A percentile compares a stretch with the other conserved stretches of the same genome.
phyloP scores from a whole-genome alignment of 768 basidiomycete genomes.

The Mycena vulgaris region DNA sequence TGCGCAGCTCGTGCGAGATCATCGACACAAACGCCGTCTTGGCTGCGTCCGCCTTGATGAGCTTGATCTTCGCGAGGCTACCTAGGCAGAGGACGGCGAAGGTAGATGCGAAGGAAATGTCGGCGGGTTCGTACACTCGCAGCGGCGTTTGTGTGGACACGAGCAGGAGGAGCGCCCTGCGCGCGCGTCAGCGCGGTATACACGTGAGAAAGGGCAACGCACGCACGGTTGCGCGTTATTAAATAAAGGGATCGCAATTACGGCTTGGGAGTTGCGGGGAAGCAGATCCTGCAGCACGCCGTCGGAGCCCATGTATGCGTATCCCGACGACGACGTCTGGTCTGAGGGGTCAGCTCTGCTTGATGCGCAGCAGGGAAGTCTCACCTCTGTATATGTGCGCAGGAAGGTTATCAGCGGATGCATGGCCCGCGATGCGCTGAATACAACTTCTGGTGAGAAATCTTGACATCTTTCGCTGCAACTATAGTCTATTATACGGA shows the following conservation, averaged over 20 bases:
- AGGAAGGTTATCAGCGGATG: conserved; percentile 6
- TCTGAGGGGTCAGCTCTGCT: neutral
- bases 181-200: neutral
- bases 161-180: conserved; percentile 19
- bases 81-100: conserved; percentile 24
- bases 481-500: conserved; percentile 21
- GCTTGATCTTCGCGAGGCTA: conserved; percentile 24
- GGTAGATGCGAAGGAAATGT: conserved; percentile 26
- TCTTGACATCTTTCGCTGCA: conserved; percentile 17
- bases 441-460: conserved; percentile 8
- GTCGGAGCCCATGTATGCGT: conserved; percentile 5
- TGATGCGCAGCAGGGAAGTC: neutral
- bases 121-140: conserved; percentile 11
- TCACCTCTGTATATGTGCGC: conserved; percentile 10
- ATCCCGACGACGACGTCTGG: conserved; percentile 14
- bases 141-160: conserved; percentile 2
- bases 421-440: conserved; percentile 4
- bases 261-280: conserved; percentile 5
- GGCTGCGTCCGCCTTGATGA: conserved; percentile 23
- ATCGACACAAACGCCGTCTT: conserved; percentile 23
- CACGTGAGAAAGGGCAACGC: neutral
- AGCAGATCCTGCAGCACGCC: conserved; percentile 16
- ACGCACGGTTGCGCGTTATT: conserved; percentile 22
- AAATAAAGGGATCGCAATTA: conserved; percentile 24
- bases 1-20: conserved; percentile 21